These are phyloP conservation scores for Macaranga tanarius DNA, from an alignment of 441 rosid genomes.

Conservation along the genomic window DNA sequence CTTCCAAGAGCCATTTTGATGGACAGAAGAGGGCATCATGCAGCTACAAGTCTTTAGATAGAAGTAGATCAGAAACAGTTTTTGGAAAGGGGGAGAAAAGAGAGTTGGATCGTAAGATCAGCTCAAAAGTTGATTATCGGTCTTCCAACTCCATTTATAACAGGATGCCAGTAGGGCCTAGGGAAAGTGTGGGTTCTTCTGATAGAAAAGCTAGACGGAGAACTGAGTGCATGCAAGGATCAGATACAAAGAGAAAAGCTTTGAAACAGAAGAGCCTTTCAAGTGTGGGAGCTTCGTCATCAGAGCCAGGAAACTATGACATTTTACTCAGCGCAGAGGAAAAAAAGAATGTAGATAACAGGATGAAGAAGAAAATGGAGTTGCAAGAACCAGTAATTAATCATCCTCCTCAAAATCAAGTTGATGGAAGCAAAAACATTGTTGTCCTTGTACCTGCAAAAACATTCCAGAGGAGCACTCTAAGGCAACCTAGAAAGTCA, in stretches of 20 bases:
- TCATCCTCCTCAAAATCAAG: conserved; percentile 29
- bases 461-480: conserved; percentile 18
- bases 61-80: conserved; percentile 16
- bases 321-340: conserved; percentile 29
- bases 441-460: conserved; percentile 43
- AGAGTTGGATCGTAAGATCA: conserved; percentile 29
- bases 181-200: conserved; percentile 25
- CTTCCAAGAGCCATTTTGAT: conserved; percentile 45
- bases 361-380: conserved; percentile 28
- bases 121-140: conserved; percentile 26
- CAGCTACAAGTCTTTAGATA: conserved; percentile 33
- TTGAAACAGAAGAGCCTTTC: conserved; percentile 21
- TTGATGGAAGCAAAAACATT: conserved; percentile 34
- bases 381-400: conserved; percentile 25
- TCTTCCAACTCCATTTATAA: conserved; percentile 31
- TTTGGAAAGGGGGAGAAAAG: conserved; percentile 36
- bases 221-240: conserved; percentile 20
- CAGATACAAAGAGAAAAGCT: conserved; percentile 25
- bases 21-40: conserved; percentile 33
- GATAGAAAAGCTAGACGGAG: conserved; percentile 27
- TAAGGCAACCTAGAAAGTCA: conserved; percentile 21
- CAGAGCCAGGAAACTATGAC: conserved; percentile 23
- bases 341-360: conserved; percentile 18
- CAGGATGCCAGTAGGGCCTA: conserved; percentile 26
- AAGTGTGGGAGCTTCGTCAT: conserved; percentile 29